These are phyloP conservation scores for Blastobotrys parvus DNA, from an alignment of 805 yeast species.

Conservation along the genomic window DNA sequence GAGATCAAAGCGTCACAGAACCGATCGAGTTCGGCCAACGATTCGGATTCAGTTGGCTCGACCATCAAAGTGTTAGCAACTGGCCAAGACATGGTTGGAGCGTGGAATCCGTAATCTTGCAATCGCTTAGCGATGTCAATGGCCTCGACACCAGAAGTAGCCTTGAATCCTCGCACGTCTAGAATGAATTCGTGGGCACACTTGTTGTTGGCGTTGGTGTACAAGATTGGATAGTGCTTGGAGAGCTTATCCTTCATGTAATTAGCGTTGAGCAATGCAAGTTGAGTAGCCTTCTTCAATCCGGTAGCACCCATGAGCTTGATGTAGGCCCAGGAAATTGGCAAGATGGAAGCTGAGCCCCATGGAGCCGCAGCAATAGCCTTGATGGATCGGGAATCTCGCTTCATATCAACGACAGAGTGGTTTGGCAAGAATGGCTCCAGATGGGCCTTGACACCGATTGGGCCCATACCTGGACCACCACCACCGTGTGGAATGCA, in stretches of 20 bases:
- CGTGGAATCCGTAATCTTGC: constrained; percentile 98
- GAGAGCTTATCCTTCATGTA: constrained; percentile 81
- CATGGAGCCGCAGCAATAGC: constrained; percentile 91
- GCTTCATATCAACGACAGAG: constrained; percentile 47
- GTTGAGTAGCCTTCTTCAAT: constrained; percentile 74
- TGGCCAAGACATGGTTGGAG: constrained; percentile 98
- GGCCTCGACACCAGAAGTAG: constrained; percentile 72
- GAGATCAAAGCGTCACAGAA: constrained; percentile 81
- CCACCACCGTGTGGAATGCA: constrained; percentile 99
- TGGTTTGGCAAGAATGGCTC: constrained; percentile 78
- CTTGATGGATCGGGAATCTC: constrained; percentile 38
- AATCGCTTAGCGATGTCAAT: constrained; percentile 94
- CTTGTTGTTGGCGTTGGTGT: constrained; percentile 55
- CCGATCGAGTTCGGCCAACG: constrained; percentile 78
- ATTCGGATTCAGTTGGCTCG: constrained; percentile 96
- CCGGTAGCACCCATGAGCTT: constrained; percentile 86
- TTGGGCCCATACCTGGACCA: constrained; percentile 99
- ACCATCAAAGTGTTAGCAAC: constrained; percentile 96
- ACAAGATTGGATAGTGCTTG: constrained; percentile 66
- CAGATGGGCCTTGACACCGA: constrained; percentile 80
- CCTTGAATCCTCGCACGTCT: constrained; percentile 79
- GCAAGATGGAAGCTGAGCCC: constrained; percentile 89
- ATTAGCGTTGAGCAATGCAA: constrained; percentile 93
- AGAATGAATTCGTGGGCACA: constrained; percentile 97
- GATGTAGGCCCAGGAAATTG: constrained; percentile 91